Percentiles rank a stretch among this genome's conserved stretches.
phyloP scores from a whole-genome alignment of 768 basidiomycete genomes.

The Clitopilus hobsonii region DNA sequence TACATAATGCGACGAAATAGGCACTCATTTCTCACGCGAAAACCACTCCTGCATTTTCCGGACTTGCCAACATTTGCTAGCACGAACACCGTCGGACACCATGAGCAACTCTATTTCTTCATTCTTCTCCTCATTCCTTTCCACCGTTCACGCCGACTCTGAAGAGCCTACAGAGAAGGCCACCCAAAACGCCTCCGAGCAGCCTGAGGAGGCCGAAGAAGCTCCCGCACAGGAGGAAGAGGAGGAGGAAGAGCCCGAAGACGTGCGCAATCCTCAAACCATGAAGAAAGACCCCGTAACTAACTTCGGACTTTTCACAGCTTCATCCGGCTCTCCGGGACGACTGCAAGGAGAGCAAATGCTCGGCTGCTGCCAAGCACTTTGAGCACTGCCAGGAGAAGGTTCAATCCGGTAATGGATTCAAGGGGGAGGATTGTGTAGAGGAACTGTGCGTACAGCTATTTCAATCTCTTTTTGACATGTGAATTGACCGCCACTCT shows the following conservation, averaged over 20 bases:
- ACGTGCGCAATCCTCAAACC: conserved; percentile 50
- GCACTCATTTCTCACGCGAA: not conserved
- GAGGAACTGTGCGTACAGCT: conserved; percentile 72
- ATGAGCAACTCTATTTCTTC: conserved; percentile 36
- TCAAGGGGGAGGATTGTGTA: conserved; percentile 88
- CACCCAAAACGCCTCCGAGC: conserved; percentile 50
- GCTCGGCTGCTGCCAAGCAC: conserved; percentile 68
- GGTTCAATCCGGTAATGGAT: conserved; percentile 76
- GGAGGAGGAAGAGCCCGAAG: conserved; percentile 71
- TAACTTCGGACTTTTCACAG: conserved; percentile 29
- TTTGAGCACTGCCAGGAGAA: conserved; percentile 91
- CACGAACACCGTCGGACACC: conserved; percentile 1
- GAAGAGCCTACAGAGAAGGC: conserved; percentile 44
- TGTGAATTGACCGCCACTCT: conserved; percentile 6
- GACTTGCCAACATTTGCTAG: not conserved
- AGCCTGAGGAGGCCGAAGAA: conserved; percentile 28
- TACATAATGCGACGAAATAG: not conserved
- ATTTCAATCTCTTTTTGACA: conserved; percentile 10
- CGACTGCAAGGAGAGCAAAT: conserved; percentile 69
- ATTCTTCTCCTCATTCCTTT: conserved; percentile 43
- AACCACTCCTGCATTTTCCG: not conserved
- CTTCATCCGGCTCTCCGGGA: conserved; percentile 66
- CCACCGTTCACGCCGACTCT: conserved; percentile 38
- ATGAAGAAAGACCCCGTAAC: not conserved
- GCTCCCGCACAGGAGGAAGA: conserved; percentile 28